Evolutionary conservation across 2,329 filamentous ascomycete genomes (phyloP), one percentile per base, ranked within the genome.

Genomic region (Dactylellina parvicollis): DNA sequence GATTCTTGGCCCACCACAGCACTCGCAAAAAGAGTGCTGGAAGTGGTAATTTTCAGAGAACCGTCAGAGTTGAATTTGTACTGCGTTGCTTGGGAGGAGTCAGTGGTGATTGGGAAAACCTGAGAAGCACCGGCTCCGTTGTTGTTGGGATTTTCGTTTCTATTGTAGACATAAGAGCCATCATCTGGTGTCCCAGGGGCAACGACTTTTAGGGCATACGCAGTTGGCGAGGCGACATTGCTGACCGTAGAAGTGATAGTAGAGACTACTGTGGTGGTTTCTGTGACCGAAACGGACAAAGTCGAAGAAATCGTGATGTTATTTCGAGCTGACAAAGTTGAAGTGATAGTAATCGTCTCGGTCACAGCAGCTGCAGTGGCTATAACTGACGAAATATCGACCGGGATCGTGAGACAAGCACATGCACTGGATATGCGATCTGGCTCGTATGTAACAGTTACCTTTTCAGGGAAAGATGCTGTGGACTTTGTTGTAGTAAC

Each of bases 391-490:
- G 46, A 28, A 30, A 50, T 26, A 2, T 10, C 46, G 12, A 50
- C 30, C 8, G 46, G 24, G 16, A 50, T 50, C 3, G 46, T 50
- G 22, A 50, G 46, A 28, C 46, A 50, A 16, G 46, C 26, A 28
- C 24, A 50, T n/a, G 46, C 46, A n/a, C 46, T 50, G 46, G 46
- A 50, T n/a, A 50, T 50, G 3, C 46, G 46, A 32, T 20, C 26
- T 50, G 24, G 22, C 7, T 12, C 9, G 30, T 50, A 50, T 14
- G 22, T 32, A n/a, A n/a, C 22, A 18, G 46, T 50, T 7, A 50
- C 46, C 9, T 50, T 50, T 16, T 50, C 46, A 30, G 46, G 24
- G 22, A 50, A 50, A 3, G 46, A 32, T 7, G 24, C 18, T 7
- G 46, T 50, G n/a, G 8, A 50, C 24, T 50, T 50, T 50, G 46